Conservation (phyloP, 2,329 filamentous ascomycete genomes). For the Fusarium albosuccineum region DNA sequence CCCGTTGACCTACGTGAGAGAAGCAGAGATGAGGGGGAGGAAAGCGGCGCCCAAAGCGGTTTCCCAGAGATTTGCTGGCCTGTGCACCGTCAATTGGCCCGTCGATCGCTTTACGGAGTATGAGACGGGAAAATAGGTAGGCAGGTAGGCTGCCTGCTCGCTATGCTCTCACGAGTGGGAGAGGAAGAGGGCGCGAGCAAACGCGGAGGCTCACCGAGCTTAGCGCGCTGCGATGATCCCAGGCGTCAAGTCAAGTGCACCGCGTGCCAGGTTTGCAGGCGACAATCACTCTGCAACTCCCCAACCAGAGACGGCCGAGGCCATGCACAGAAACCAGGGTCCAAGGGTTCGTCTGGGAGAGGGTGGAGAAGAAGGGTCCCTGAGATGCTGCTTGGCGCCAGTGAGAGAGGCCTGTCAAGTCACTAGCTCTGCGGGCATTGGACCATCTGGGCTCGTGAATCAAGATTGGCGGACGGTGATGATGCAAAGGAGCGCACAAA, state of each 20-base stretch:
- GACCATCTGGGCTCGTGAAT: constrained; percentile 31
- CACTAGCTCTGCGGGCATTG: constrained; percentile 17
- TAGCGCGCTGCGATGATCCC: constrained; percentile 34
- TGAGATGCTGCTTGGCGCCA: constrained; percentile 26
- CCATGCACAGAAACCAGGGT: constrained; percentile 10
- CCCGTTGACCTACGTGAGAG: constrained; percentile 16
- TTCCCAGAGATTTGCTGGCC: constrained; percentile 26
- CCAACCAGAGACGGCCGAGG: constrained; percentile 29
- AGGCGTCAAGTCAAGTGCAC: constrained; percentile 4
- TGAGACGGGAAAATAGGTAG: constrained; percentile 10
- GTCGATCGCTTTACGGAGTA: constrained; percentile 7
- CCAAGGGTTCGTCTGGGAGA: constrained; percentile 32
- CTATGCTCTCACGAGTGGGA: constrained; percentile 27
- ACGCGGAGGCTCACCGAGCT: constrained; percentile 21
- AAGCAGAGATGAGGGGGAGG: constrained; percentile 25
- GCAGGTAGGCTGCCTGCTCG: no score
- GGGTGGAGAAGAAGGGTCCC: constrained; percentile 28
- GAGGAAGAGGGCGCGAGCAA: not conserved
- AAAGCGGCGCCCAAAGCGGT: constrained; percentile 14
- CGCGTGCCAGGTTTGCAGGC: constrained; percentile 7
- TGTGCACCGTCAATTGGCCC: constrained; percentile 28
- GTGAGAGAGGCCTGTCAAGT: constrained; percentile 32
- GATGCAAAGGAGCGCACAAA: not conserved
- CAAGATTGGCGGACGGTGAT: constrained; percentile 23
- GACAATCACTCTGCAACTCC: not conserved